These are phyloP conservation scores for Brassica carinata DNA, from an alignment of 345 rosid genomes.

Conservation along the genomic window DNA sequence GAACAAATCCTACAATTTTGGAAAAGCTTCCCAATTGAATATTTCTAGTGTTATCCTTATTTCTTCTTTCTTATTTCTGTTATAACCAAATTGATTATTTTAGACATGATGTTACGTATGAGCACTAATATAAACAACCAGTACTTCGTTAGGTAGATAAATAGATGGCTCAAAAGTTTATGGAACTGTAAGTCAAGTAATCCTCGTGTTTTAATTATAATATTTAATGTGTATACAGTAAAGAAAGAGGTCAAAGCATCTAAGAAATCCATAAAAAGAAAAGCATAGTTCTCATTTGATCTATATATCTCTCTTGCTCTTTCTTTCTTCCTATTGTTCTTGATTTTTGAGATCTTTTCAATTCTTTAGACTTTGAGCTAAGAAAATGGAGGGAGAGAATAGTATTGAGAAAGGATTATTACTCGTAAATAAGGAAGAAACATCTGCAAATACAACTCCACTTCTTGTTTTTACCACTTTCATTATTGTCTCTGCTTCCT, in stretches of 20 bases:
- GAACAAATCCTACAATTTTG: no score
- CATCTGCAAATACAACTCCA: conserved; percentile 21
- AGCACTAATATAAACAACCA: not conserved
- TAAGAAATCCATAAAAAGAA: not conserved
- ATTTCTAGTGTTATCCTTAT: not conserved
- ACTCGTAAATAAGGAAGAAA: conserved; percentile 17
- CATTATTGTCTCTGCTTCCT: conserved; percentile 56
- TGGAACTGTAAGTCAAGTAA: not conserved
- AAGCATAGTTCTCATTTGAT: not conserved
- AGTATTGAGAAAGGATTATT: not conserved
- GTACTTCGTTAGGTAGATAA: not conserved
- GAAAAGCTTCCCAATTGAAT: no score
- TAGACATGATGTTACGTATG: not conserved
- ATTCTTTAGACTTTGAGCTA: not conserved
- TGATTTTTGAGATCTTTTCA: not conserved
- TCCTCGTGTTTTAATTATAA: not conserved
- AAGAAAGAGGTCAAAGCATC: not conserved
- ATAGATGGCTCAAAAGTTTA: not conserved
- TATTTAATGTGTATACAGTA: not conserved
- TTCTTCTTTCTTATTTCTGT: not conserved
- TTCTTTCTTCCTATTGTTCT: not conserved
- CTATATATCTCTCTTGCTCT: not conserved
- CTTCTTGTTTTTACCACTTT: conserved; percentile 49
- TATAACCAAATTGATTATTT: not conserved
- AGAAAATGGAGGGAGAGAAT: conserved; percentile 29